Evolutionary conservation across 83 land plant species (phyloP).

Genomic region (Picea abies): DNA sequence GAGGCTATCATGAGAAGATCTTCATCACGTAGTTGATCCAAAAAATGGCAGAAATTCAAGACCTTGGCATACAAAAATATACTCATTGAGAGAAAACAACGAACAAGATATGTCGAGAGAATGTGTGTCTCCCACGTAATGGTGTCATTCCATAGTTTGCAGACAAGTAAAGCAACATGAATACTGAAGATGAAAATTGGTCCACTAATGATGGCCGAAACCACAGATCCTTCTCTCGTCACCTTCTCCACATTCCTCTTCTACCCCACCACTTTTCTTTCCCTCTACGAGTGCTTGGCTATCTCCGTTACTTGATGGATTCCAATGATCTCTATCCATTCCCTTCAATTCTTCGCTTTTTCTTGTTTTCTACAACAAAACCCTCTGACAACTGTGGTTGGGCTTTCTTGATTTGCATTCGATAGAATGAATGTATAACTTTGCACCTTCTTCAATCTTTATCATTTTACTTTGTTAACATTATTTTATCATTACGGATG

Average conservation of each 20-base stretch:
- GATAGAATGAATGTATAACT: too few relatives aligned
- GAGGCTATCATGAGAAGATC: slow-evolving; percentile 24
- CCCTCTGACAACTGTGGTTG: too few relatives aligned
- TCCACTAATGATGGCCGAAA: slow-evolving; percentile 19
- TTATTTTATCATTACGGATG: too few relatives aligned
- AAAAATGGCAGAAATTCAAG: slow-evolving; percentile 25
- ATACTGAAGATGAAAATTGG: slow-evolving; percentile 15
- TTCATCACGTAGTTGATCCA: slow-evolving; percentile 20
- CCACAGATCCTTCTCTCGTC: slow-evolving; percentile 28
- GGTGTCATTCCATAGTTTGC: slow-evolving; percentile 42
- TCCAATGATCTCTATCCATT: too few relatives aligned
- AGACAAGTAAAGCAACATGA: slow-evolving; percentile 33
- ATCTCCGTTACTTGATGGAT: too few relatives aligned
- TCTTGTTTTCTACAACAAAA: too few relatives aligned
- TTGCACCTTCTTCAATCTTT: too few relatives aligned
- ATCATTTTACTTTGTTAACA: too few relatives aligned
- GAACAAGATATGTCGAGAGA: slow-evolving; percentile 20
- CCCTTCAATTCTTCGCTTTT: too few relatives aligned
- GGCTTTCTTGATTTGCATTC: too few relatives aligned
- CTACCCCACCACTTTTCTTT: too few relatives aligned
- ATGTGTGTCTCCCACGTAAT: slow-evolving; percentile 16
- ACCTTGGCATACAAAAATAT: slow-evolving; percentile 20
- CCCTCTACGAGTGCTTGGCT: too few relatives aligned
- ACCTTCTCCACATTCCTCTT: slow-evolving; percentile 24
- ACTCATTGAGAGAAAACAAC: background rate